phyloP scores from a whole-genome alignment of 495 filamentous ascomycete species.

The Penicillium cataractarum region DNA sequence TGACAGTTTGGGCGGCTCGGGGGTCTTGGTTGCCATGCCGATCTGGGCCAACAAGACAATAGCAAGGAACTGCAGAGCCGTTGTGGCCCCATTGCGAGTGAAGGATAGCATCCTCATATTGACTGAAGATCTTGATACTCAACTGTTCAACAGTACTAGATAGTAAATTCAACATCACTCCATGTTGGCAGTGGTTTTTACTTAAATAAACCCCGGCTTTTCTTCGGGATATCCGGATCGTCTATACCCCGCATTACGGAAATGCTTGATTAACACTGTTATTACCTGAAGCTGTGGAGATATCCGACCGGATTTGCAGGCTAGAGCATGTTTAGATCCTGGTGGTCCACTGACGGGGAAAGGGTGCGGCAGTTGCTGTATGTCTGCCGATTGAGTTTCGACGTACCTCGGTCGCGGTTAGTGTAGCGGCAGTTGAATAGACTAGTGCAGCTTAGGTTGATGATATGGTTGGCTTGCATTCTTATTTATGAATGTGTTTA shows the following conservation, averaged over 20 bases:
- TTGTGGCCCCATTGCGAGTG: background rate
- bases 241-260: background rate
- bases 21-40: background rate
- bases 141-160: background rate
- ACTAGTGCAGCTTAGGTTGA: too few relatives aligned
- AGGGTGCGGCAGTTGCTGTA: too few relatives aligned
- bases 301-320: background rate
- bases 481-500: too few relatives aligned
- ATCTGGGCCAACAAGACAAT: background rate
- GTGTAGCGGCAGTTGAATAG: background rate
- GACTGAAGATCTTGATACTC: background rate
- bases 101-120: background rate
- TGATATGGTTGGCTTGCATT: too few relatives aligned
- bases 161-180: too few relatives aligned
- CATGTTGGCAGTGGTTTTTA: too few relatives aligned
- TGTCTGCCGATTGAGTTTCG: background rate
- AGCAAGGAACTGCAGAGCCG: background rate
- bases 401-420: background rate
- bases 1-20: constrained; percentile 29
- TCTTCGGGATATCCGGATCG: background rate
- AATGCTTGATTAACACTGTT: background rate
- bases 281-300: background rate
- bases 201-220: background rate
- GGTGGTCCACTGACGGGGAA: background rate
- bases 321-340: background rate